Base-by-base conservation (phyloP, 2,329 filamentous ascomycete species). In the Ciborinia camelliae region DNA sequence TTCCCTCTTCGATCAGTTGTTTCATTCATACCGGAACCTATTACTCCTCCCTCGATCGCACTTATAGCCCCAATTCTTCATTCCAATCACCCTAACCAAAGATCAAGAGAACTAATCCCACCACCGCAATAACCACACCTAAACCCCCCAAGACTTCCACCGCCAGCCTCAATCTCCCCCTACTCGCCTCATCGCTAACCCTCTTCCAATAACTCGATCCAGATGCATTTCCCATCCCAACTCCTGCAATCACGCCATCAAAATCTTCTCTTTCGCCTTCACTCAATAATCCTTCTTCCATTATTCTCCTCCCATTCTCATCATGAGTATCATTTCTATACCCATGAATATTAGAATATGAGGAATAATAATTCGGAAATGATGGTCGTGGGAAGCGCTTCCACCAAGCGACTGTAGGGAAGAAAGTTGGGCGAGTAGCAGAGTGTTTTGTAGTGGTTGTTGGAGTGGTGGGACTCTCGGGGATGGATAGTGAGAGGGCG, bases 371-470 rank as follows among this genome's bases (percentile, higher is more conserved):
- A 20, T 9, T 59, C n/a, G 55, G 8, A 28, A 59, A 59, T 26
- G 12, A 47, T 6, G 61, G 61, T 45, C 18, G 37, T 18, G 39
- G 51, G 28, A 63, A 57, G 15, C 10, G 30, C 47, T 55, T 63
- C 61, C 61, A 63, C 61, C 61, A 63, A 45, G 61, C 61, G 10
- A 63, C 39, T 15, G 51, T 57, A 12, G 61, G 61, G 39, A 63
- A 48, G 61, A 63, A 63, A 23, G 61, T 63, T 39, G 51, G 61
- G 41, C 61, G 61, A 14, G 39, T 37, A n/a, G 37, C 39, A 4
- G 61, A 63, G n/a, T 63, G 39, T 28, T 57, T 39, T 18, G 61
- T 63, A n/a, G 61, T 41, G 15, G n/a, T 51, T 59, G 32, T 35
- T 23, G 54, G 41, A 15, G 32, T 48, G 4, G 41, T 58, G 15